A percentile compares a stretch with the other conserved stretches of the same genome.
phyloP scores from a whole-genome alignment of 805 yeast genomes.

The Kodamaea kakaduensis region DNA sequence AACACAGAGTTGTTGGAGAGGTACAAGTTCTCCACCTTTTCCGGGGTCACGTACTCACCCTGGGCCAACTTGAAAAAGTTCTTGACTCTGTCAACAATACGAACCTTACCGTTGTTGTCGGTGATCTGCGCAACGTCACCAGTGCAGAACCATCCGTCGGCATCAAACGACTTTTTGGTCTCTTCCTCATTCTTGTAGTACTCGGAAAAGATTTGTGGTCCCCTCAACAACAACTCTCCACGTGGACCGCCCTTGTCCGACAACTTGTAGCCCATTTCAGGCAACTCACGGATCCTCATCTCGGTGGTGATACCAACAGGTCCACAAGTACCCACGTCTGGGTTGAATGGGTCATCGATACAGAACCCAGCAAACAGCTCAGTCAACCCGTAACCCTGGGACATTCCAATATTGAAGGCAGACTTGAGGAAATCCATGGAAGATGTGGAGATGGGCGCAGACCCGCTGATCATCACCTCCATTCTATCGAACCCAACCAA shows the following conservation, averaged over 20 bases:
- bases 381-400: slow-evolving; percentile 36
- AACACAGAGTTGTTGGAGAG: slow-evolving; percentile 17
- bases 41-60: slow-evolving; percentile 31
- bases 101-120: slow-evolving; percentile 17
- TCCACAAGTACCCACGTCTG: slow-evolving; percentile 23
- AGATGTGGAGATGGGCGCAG: slow-evolving; percentile 23
- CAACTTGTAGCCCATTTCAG: slow-evolving; percentile 22
- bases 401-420: slow-evolving; percentile 20
- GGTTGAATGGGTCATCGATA: slow-evolving; percentile 16
- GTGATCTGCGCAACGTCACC: slow-evolving; percentile 20
- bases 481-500: slow-evolving; percentile 31
- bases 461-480: slow-evolving; percentile 21
- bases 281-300: slow-evolving; percentile 20
- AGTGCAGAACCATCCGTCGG: slow-evolving; percentile 28
- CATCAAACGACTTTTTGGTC: slow-evolving; percentile 17
- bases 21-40: slow-evolving; percentile 26
- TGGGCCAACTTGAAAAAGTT: slow-evolving; percentile 32
- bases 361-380: slow-evolving; percentile 26
- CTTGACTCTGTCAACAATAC: slow-evolving; percentile 29
- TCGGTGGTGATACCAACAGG: slow-evolving; percentile 18
- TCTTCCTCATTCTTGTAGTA: slow-evolving; percentile 26
- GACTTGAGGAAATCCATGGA: slow-evolving; percentile 23
- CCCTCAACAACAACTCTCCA: slow-evolving; percentile 26
- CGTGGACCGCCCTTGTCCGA: slow-evolving; percentile 24
- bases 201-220: slow-evolving; percentile 22